Percentiles rank a stretch among this genome's conserved stretches.
These are phyloP conservation scores for Colletotrichum aenigma DNA, from an alignment of 2,329 filamentous ascomycete species.

Conservation along the genomic window DNA sequence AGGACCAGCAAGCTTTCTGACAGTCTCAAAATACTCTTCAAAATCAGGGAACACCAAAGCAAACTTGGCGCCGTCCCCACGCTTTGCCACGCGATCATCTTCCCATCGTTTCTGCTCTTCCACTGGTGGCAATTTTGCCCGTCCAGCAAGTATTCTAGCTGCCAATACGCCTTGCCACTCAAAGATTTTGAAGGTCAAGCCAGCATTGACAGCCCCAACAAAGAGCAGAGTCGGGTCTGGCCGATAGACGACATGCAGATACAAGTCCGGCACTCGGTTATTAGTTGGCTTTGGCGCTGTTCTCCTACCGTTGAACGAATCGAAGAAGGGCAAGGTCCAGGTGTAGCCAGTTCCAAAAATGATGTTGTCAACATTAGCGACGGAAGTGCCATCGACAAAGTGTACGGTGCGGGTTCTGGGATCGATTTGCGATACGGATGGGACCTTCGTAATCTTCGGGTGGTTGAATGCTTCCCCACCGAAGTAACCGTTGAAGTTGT, in stretches of 20 bases:
- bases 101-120: conserved; percentile 62
- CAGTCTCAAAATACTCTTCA: conserved; percentile 65
- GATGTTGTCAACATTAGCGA: conserved; percentile 62
- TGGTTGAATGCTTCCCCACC: conserved; percentile 64
- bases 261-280: conserved; percentile 60
- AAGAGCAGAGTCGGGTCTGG: conserved; percentile 60
- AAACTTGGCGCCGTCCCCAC: conserved; percentile 63
- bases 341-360: conserved; percentile 73
- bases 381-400: conserved; percentile 58
- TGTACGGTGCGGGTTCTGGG: conserved; percentile 49
- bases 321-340: conserved; percentile 66
- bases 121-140: conserved; percentile 47
- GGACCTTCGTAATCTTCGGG: conserved; percentile 48
- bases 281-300: conserved; percentile 38
- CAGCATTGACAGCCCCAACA: conserved; percentile 60
- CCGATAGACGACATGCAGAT: conserved; percentile 61
- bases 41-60: conserved; percentile 65
- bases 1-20: conserved; percentile 54
- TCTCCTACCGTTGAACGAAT: conserved; percentile 26
- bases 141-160: conserved; percentile 61
- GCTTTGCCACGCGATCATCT: conserved; percentile 51
- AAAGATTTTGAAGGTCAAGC: conserved; percentile 70
- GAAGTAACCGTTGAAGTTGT: conserved; percentile 57
- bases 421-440: conserved; percentile 50
- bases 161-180: conserved; percentile 71